Base-by-base conservation (phyloP, 495 filamentous ascomycete species). In the Opeltia flavorubescens region DNA sequence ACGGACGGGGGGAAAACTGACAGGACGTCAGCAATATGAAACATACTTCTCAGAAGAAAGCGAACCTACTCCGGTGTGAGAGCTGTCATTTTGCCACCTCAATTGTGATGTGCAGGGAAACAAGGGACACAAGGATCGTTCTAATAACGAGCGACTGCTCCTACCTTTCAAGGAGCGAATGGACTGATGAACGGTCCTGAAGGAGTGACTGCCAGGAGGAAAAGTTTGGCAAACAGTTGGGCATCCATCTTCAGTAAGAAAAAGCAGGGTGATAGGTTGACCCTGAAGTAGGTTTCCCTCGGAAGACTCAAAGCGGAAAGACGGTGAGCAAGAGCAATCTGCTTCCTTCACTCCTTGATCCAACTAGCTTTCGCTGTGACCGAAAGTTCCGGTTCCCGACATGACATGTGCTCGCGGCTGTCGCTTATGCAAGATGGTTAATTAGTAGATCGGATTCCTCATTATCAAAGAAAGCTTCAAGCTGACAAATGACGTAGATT, bases 1-100 rank as follows among this genome's bases (percentile, higher is more conserved):
- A 47, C 86, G 77, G 47, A 96, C 75, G 39, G 81, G 80, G 21
- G 86, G 86, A 21, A 80, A 72, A 51, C 80, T 84, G 49, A 27
- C 28, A 21, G n/a, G 15, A 28, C 26, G 31, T 43, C 11, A 25
- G 20, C 44, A 55, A 57, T 38, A 59, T 51, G 59, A 55, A 29
- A 34, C n/a, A 46, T 15, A 8, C 24, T 38, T 20, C 47, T 6
- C 31, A 33, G 13, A 30, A 48, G 15, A 31, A 31, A 20, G 44
- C 26, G 43, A 26, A 50, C 51, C 12, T 48, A 59, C 57, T 57
- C 53, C 17, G 47, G 51, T 17, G 50, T 50, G 31, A 25, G n/a
- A 5, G 18, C 31, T 44, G 51, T 43, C 51, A 54, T 54, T 15
- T 33, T 44, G 4, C n/a, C 4, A 23, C 17, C 3, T 1, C 21